These are phyloP conservation scores for Entoloma clypeatum DNA, from an alignment of 1,284 basidiomycete species.

Conservation along the genomic window DNA sequence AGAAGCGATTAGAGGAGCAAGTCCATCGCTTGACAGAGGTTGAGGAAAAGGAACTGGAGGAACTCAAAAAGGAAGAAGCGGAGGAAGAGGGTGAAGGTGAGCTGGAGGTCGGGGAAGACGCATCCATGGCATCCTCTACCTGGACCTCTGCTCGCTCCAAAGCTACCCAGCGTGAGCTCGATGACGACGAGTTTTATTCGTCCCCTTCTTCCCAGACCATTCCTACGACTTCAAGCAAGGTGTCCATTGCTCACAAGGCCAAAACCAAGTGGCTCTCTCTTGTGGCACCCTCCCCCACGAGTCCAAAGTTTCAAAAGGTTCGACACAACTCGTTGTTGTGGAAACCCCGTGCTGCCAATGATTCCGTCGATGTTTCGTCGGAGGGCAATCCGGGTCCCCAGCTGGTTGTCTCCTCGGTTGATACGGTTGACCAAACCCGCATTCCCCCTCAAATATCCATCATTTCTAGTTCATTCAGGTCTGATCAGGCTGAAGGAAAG, in stretches of 20 bases:
- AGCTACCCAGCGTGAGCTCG: slow-evolving; percentile 36
- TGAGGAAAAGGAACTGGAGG: slow-evolving; percentile 34
- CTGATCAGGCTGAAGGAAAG: slow-evolving; percentile 31
- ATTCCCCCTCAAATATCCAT: slow-evolving; percentile 39
- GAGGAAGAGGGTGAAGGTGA: slow-evolving; percentile 38
- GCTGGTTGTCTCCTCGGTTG: slow-evolving; percentile 17
- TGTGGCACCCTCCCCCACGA: slow-evolving; percentile 39
- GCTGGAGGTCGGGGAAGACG: slow-evolving; percentile 42
- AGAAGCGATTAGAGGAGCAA: slow-evolving; percentile 31
- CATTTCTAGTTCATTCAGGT: slow-evolving; percentile 35
- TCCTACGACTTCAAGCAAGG: slow-evolving; percentile 34
- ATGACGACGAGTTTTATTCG: slow-evolving; percentile 40
- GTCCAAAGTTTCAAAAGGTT: slow-evolving; percentile 15
- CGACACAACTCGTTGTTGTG: slow-evolving; percentile 8
- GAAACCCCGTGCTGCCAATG: slow-evolving; percentile 7
- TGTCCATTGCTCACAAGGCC: slow-evolving; percentile 44
- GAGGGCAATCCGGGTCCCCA: slow-evolving; percentile 9
- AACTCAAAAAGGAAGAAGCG: slow-evolving; percentile 34
- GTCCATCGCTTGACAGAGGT: slow-evolving; percentile 34
- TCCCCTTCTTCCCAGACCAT: slow-evolving; percentile 26
- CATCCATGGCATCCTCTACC: slow-evolving; percentile 49
- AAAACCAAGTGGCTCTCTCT: slow-evolving; percentile 57
- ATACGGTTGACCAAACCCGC: slow-evolving; percentile 23
- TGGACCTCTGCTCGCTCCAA: slow-evolving; percentile 49
- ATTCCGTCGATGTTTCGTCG: slow-evolving; percentile 15